Percentiles rank a stretch among this genome's conserved stretches.
phyloP scores from a whole-genome alignment of 257 asterid species.

The Plantago elongata region DNA sequence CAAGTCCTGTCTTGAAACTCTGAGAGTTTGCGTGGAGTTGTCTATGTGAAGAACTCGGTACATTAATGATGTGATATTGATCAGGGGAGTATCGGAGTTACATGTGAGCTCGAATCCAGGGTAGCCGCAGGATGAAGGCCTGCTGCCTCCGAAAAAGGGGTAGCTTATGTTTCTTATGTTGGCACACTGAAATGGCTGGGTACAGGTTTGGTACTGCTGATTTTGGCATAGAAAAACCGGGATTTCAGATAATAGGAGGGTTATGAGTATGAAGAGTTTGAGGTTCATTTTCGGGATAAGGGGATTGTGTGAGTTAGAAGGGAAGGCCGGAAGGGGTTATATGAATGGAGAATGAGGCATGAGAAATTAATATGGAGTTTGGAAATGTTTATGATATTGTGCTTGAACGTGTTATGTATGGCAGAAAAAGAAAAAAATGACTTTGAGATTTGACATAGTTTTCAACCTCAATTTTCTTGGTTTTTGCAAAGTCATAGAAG shows the following conservation, averaged over 20 bases:
- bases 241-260: not conserved
- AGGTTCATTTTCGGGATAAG: not conserved
- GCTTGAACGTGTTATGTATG: too few relatives aligned
- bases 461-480: too few relatives aligned
- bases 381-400: too few relatives aligned
- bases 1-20: not conserved
- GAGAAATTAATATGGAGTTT: too few relatives aligned
- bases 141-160: conserved; percentile 35
- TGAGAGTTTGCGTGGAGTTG: not conserved
- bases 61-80: conserved; percentile 20
- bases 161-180: not conserved
- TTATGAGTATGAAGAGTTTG: not conserved
- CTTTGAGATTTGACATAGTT: too few relatives aligned
- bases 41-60: conserved; percentile 25
- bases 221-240: not conserved
- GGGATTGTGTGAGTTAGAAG: not conserved
- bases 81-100: conserved; percentile 19
- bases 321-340: too few relatives aligned
- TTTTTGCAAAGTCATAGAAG: too few relatives aligned
- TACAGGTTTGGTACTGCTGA: conserved; percentile 5
- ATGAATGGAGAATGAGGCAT: too few relatives aligned
- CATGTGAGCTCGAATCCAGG: conserved; percentile 36
- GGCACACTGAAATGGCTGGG: conserved; percentile 6
- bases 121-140: conserved; percentile 35
- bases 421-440: too few relatives aligned